Evolutionary conservation across 148 eudicot species (phyloP), one percentile per base, ranked within the genome.

Genomic region (Rhododendron williamsianum): DNA sequence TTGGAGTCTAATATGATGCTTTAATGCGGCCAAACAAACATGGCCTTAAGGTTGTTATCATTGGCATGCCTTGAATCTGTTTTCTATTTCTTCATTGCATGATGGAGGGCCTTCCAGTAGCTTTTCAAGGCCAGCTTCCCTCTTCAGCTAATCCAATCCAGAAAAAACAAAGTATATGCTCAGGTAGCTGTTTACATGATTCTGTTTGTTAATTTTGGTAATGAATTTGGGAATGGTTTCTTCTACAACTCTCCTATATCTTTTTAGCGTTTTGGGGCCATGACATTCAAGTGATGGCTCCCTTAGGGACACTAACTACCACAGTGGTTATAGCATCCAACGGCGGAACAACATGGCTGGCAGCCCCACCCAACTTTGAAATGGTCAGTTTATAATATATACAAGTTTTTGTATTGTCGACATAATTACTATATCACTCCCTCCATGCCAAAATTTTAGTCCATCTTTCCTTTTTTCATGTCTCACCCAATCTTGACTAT

Each of bases 71-170:
- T n/a, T 80, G 48, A 73, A 81, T 80, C 21, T 85, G 9, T 46
- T 87, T 72, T 73, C 51, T 15, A 65, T 82, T 43, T 63, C 43
- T 80, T 82, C 87, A 96, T 98, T 96, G 99, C 86, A 84, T 85
- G 91, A 87, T 80, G 88, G 97, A 96, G 90, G 97, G 98, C 87
- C 91, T 95, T 86, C 87, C 76, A 84, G 69, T 95, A 30, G 90
- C 92, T 83, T 94, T 96, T 89, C 92, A 91, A 90, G 82, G 84
- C 85, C 92, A 89, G 84, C 94, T 94, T 87, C 92, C 91, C 21
- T 63, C 92, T 90, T 90, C 97, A 82, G 91, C 90, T 76, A 88
- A 86, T 89, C 84, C 88, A 38, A 81, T 58, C 67, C 92, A 89
- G 87, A 90, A 88, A 88, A 86, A 93, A 91, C 84, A 96, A 95